phyloP scores from a whole-genome alignment of 257 asterid species.

The Fraxinus pennsylvanica region DNA sequence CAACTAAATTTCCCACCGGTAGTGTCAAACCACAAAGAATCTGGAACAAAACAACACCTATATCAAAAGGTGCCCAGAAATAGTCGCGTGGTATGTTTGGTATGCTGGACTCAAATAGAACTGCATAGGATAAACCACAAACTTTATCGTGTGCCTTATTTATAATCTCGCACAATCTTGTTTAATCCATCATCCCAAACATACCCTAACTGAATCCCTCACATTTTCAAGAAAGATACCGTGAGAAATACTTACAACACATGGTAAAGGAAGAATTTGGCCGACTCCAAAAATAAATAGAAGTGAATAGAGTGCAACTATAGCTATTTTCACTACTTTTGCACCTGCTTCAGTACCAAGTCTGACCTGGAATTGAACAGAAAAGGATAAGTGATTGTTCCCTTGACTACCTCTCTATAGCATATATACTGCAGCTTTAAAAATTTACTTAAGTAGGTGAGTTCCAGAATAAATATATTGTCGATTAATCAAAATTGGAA shows the following conservation, averaged over 20 bases:
- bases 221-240: background rate
- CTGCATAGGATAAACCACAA: background rate
- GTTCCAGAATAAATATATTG: too few species aligned
- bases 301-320: conserved; percentile 51
- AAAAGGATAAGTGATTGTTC: conserved; percentile 1
- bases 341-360: conserved; percentile 72
- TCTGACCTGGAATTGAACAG: conserved; percentile 53
- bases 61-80: background rate
- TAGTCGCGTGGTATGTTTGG: background rate
- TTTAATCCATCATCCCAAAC: background rate
- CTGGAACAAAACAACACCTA: conserved; percentile 36
- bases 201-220: background rate
- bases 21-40: conserved; percentile 59
- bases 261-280: conserved; percentile 62
- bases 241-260: conserved; percentile 45
- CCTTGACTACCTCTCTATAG: conserved; percentile 5
- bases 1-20: conserved; percentile 59
- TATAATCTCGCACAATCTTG: background rate
- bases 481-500: background rate
- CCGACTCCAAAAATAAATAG: conserved; percentile 54
- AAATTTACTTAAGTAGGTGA: too few species aligned
- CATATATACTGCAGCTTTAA: too few species aligned
- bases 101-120: background rate
- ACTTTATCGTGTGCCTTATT: background rate
- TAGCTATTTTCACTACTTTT: conserved; percentile 55